These are phyloP conservation scores for Lentinula sp. DNA, from an alignment of 768 basidiomycete species.

Conservation along the genomic window DNA sequence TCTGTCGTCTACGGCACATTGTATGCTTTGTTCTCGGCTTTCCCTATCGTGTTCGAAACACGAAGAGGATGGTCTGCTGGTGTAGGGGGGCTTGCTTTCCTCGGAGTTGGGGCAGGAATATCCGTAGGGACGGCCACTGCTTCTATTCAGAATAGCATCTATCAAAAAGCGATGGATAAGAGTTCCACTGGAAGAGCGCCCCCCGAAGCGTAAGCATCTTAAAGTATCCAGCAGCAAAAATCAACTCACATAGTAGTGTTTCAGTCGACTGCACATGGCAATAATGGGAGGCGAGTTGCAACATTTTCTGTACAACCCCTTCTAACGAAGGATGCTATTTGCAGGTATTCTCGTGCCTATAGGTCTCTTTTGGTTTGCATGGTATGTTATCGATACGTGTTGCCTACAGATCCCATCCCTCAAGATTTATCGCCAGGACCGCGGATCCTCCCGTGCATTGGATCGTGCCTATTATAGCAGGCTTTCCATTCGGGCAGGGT, in stretches of 20 bases:
- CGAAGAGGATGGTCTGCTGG: constrained; percentile 30
- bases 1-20: constrained; percentile 57
- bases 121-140: constrained; percentile 43
- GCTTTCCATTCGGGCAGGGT: constrained; percentile 54
- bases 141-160: constrained; percentile 49
- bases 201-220: constrained; percentile 49
- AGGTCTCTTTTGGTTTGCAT: constrained; percentile 44
- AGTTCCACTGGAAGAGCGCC: constrained; percentile 45
- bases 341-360: constrained; percentile 33
- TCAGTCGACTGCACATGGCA: constrained; percentile 53
- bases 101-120: constrained; percentile 58
- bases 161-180: constrained; percentile 41
- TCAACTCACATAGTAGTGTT: neutral
- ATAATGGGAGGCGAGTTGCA: constrained; percentile 40
- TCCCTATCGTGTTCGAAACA: constrained; percentile 23
- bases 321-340: neutral
- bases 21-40: constrained; percentile 61
- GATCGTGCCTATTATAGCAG: constrained; percentile 63
- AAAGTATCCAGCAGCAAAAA: neutral
- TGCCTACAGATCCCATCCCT: neutral
- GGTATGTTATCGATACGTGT: constrained; percentile 23
- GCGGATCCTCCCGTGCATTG: constrained; percentile 48
- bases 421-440: constrained; percentile 30
- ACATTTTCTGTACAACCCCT: too few species aligned
- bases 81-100: constrained; percentile 54